phyloP scores from a whole-genome alignment of 1,284 basidiomycete species.

The Baeospora myosura region DNA sequence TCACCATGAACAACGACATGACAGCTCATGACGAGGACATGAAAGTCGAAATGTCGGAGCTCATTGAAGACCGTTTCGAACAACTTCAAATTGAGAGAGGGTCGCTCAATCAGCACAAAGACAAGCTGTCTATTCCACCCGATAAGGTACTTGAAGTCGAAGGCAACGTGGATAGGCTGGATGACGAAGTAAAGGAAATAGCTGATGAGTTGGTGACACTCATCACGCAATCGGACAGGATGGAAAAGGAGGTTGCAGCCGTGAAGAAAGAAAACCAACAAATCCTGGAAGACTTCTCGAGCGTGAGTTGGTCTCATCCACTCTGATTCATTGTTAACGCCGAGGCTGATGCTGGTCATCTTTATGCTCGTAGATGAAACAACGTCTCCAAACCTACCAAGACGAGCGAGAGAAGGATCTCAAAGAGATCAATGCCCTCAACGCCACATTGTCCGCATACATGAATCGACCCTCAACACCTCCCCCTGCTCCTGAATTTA shows the following conservation, averaged over 20 bases:
- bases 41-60: not conserved
- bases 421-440: conserved; percentile 31
- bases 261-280: conserved; percentile 27
- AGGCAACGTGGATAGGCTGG: conserved; percentile 17
- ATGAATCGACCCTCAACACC: conserved; percentile 24
- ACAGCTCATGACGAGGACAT: conserved; percentile 29
- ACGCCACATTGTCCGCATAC: conserved; percentile 31
- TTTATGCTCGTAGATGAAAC: conserved; percentile 20
- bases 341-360: not conserved
- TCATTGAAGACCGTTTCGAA: not conserved
- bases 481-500: conserved; percentile 20
- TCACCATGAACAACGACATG: conserved; percentile 38
- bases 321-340: not conserved
- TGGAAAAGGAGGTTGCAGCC: conserved; percentile 20
- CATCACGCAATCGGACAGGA: conserved; percentile 19
- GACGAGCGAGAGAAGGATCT: conserved; percentile 16
- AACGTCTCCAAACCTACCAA: conserved; percentile 4
- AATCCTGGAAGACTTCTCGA: conserved; percentile 19
- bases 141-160: conserved; percentile 16
- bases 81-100: conserved; percentile 8
- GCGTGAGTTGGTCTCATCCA: conserved; percentile 20
- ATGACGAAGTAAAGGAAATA: conserved; percentile 30
- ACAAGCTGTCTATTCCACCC: conserved; percentile 1
- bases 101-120: conserved; percentile 11
- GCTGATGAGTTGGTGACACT: conserved; percentile 30